Conservation (phyloP, 202 grass and related monocot genomes). For the Hordeum pubiflorum region DNA sequence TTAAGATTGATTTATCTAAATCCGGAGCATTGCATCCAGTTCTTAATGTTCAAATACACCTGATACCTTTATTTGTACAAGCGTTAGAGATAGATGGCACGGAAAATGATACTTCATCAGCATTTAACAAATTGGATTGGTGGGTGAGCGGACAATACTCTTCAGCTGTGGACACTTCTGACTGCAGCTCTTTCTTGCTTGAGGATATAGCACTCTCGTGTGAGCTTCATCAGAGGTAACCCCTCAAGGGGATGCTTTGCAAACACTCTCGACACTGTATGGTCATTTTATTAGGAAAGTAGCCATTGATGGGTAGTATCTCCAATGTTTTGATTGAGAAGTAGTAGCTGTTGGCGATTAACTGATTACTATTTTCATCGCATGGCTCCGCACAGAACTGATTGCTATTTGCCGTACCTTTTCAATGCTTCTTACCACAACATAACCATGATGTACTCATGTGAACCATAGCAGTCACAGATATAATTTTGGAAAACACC, state of each 20-base stretch:
- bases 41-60: conserved; percentile 60
- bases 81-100: conserved; percentile 37
- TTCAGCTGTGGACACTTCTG: conserved; percentile 51
- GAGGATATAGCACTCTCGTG: conserved; percentile 62
- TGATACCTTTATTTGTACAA: conserved; percentile 75
- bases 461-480: not conserved
- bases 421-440: not conserved
- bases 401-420: conserved; percentile 7
- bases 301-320: not conserved
- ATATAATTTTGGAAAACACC: not conserved
- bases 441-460: not conserved
- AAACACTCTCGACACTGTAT: not conserved
- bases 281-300: not conserved
- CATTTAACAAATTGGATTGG: conserved; percentile 50
- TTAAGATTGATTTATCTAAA: conserved; percentile 78
- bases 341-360: not conserved
- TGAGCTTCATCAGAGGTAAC: conserved; percentile 70
- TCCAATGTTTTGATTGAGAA: not conserved
- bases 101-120: conserved; percentile 32
- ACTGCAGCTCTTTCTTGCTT: conserved; percentile 48
- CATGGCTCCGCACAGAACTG: not conserved
- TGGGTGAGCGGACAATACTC: conserved; percentile 47
- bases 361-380: not conserved
- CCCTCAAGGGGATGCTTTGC: conserved; percentile 21
- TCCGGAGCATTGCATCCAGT: conserved; percentile 43